Evolutionary conservation across 352 stramenopile genomes (phyloP).

Genomic region (Phytopythium chamaehyphon): DNA sequence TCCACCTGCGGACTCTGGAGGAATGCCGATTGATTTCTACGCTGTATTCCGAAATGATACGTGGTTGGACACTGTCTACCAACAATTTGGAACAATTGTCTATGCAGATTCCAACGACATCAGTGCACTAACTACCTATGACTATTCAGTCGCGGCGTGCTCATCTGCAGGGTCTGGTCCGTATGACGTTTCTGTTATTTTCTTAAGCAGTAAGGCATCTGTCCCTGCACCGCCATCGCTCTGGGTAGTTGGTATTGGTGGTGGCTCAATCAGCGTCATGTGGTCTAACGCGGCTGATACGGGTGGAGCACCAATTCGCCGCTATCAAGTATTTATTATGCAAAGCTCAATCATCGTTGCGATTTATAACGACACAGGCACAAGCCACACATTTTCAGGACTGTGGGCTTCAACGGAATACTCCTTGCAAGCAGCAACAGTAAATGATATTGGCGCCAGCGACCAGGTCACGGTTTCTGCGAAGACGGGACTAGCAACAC

Average conservation of each 20-base stretch:
- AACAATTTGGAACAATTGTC: not conserved
- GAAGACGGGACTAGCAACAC: slow-evolving; percentile 19
- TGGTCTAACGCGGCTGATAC: slow-evolving; percentile 21
- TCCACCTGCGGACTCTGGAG: slow-evolving; percentile 30
- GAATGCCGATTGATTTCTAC: slow-evolving; percentile 32
- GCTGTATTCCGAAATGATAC: slow-evolving; percentile 30
- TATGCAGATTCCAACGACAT: slow-evolving; percentile 30
- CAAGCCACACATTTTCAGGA: slow-evolving; percentile 11
- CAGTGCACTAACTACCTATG: slow-evolving; percentile 23
- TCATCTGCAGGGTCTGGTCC: slow-evolving; percentile 19
- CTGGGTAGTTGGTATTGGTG: slow-evolving; percentile 11
- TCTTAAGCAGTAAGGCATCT: slow-evolving; percentile 15
- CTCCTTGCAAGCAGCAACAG: slow-evolving; percentile 12
- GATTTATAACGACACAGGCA: slow-evolving; percentile 14
- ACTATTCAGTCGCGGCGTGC: slow-evolving; percentile 31
- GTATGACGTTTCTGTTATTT: slow-evolving; percentile 6
- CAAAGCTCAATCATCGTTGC: slow-evolving; percentile 9
- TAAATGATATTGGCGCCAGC: slow-evolving; percentile 28
- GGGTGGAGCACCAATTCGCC: slow-evolving; percentile 21
- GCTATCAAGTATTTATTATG: slow-evolving; percentile 16
- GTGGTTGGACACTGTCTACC: slow-evolving; percentile 7
- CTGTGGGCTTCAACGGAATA: slow-evolving; percentile 38
- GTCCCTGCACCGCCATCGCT: slow-evolving; percentile 14
- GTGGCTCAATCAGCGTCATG: slow-evolving; percentile 20
- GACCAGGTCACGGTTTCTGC: not conserved